phyloP scores from a whole-genome alignment of 2,329 filamentous ascomycete species.

The Cercospora zeina region DNA sequence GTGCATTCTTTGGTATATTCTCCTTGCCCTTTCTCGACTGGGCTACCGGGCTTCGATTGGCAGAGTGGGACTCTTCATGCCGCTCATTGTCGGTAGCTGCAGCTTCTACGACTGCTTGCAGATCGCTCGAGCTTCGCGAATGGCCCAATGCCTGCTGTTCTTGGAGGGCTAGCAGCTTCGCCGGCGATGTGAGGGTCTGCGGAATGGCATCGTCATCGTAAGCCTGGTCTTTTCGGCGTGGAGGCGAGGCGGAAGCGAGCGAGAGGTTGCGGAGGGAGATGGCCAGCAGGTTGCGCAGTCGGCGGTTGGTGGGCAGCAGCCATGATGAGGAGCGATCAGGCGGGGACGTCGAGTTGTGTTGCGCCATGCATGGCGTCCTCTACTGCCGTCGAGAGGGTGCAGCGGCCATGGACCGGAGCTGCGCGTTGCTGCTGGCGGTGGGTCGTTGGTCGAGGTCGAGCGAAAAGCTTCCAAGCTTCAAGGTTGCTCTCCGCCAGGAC shows the following conservation, averaged over 20 bases:
- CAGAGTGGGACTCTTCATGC: not conserved
- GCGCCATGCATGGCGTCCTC: conserved; percentile 31
- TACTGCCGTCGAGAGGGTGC: not conserved
- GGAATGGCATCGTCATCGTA: conserved; percentile 76
- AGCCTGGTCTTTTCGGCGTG: conserved; percentile 56
- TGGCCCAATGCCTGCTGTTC: conserved; percentile 55
- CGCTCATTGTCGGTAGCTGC: conserved; percentile 20
- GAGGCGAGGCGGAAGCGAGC: conserved; percentile 57
- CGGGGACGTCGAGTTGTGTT: conserved; percentile 34
- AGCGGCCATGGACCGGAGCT: not conserved
- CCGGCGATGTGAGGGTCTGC: conserved; percentile 64
- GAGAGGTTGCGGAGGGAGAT: conserved; percentile 84
- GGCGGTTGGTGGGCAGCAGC: conserved; percentile 72
- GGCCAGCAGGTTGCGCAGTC: conserved; percentile 81
- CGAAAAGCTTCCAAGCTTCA: not conserved
- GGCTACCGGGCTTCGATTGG: conserved; percentile 24
- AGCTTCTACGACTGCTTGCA: conserved; percentile 43
- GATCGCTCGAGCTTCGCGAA: conserved; percentile 60
- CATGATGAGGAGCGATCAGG: conserved; percentile 51
- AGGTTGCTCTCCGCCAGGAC: not conserved
- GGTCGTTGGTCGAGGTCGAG: not conserved
- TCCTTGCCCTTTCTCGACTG: conserved; percentile 20
- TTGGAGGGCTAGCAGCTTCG: conserved; percentile 61
- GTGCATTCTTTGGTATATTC: conserved; percentile 32
- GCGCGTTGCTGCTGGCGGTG: not conserved